Conservation (phyloP, 1,284 basidiomycete genomes). For the Ceratobasidium sp. region DNA sequence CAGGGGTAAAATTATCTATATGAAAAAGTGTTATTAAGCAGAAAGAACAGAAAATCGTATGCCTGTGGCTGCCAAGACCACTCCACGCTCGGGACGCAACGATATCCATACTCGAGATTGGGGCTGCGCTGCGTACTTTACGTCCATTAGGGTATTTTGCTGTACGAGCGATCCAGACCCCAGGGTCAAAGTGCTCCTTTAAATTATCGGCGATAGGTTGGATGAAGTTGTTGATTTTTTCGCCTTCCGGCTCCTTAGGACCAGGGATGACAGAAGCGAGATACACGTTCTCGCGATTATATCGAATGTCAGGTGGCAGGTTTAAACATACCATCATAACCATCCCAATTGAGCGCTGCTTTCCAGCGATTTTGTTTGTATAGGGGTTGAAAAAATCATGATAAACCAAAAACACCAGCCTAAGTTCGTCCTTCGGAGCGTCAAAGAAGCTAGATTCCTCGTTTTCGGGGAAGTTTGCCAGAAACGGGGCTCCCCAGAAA, state of each 20-base stretch:
- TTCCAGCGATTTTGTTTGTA: conserved; percentile 3
- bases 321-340: conserved; percentile 41
- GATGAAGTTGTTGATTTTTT: conserved; percentile 52
- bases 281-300: conserved; percentile 51
- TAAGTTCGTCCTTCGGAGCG: conserved; percentile 45
- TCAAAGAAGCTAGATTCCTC: conserved; percentile 45
- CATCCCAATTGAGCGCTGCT: conserved; percentile 23
- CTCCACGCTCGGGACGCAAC: neutral
- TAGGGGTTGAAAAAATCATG: conserved; percentile 39
- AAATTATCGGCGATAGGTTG: conserved; percentile 52
- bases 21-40: neutral
- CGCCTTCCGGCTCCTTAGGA: conserved; percentile 44
- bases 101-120: neutral
- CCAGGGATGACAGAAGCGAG: conserved; percentile 54
- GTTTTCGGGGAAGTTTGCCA: conserved; percentile 49
- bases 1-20: neutral
- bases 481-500: conserved; percentile 51
- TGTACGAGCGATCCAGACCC: conserved; percentile 48
- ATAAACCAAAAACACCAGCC: conserved; percentile 48
- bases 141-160: conserved; percentile 2
- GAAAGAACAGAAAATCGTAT: conserved; percentile 5
- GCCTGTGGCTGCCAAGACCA: neutral
- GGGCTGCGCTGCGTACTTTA: neutral
- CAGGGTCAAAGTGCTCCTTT: conserved; percentile 50
- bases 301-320: conserved; percentile 47